Evolutionary conservation across 2,329 filamentous ascomycete genomes (phyloP).

Genomic region (Pseudonectria foliicola): DNA sequence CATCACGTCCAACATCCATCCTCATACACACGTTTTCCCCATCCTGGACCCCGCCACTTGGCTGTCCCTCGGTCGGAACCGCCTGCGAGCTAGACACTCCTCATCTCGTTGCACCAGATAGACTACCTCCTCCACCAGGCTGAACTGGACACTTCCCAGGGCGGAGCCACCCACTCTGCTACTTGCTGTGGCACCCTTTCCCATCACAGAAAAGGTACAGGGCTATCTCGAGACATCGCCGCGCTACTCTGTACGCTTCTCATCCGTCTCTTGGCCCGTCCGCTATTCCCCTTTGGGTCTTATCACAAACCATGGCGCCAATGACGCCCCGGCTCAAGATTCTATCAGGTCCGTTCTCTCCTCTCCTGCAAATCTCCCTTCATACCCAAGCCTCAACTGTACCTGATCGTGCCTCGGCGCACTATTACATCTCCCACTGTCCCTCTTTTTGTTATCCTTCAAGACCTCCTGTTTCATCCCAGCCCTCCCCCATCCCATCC

Average conservation of each 20-base stretch:
- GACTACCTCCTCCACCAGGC: no score
- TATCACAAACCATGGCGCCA: slow-evolving; percentile 47
- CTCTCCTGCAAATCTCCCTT: slow-evolving; percentile 23
- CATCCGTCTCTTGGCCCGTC: slow-evolving; percentile 24
- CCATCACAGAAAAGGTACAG: slow-evolving; percentile 26
- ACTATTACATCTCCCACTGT: slow-evolving; percentile 15
- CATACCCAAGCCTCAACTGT: slow-evolving; percentile 15
- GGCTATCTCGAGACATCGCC: slow-evolving; percentile 28
- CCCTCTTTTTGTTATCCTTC: slow-evolving; percentile 9
- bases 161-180: slow-evolving; percentile 16
- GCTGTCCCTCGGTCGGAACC: no score
- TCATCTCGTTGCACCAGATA: no score
- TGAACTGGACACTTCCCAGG: slow-evolving; percentile 3
- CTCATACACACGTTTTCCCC: no score
- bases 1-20: background rate
- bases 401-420: slow-evolving; percentile 11
- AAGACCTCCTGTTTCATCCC: slow-evolving; percentile 6
- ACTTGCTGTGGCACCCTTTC: slow-evolving; percentile 22
- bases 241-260: slow-evolving; percentile 14
- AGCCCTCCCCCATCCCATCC: slow-evolving; percentile 6
- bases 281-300: slow-evolving; percentile 27
- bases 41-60: no score
- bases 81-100: no score
- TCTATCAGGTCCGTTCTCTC: slow-evolving; percentile 50
- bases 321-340: slow-evolving; percentile 53